Evolutionary conservation across 2,329 filamentous ascomycete species (phyloP), one percentile per base, ranked within the genome.

Genomic region (Botrytis aclada): DNA sequence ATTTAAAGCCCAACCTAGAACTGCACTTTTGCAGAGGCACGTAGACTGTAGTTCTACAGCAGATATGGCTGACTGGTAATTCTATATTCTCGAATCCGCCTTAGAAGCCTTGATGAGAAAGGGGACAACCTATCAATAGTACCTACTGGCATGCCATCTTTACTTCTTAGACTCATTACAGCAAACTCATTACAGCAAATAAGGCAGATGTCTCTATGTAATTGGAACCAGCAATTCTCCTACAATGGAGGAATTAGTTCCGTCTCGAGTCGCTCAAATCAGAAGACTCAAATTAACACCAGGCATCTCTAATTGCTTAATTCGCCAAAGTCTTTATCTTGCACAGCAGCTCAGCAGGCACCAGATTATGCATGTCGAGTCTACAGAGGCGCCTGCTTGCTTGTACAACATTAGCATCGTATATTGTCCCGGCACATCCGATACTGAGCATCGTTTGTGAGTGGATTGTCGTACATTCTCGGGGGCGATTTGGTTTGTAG

Each of bases 261-360:
- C 61, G 39, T 41, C 16, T 43, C 37, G 37, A 43, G 37, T 63
- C 60, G 14, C 37, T n/a, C 32, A 39, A 66, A 22, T 54, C 22
- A 54, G 32, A 51, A 45, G 43, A 51, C 43, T 37, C 32, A n/a
- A 54, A 39, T 22, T 6, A n/a, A 39, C 18, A 66, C 43, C 39
- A 41, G n/a, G 51, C 51, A 41, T 29, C 39, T 41, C 61, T 9
- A 63, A n/a, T 64, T 12, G 29, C 61, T 43, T n/a, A 43, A 45
- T 18, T n/a, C 43, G 32, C 32, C 20, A 54, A 54, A 54, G 43
- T 37, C 47, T n/a, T n/a, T 0, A 37, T 47, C 63, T n/a, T 29
- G 69, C 39, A 65, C 69, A 54, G 60, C 69, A 71, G 45, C 64
- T 66, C 64, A 66, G 64, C 45, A 66, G n/a, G 34, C 39, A 67